Conservation (phyloP, 2,329 filamentous ascomycete genomes). For the Alternaria sp. region DNA sequence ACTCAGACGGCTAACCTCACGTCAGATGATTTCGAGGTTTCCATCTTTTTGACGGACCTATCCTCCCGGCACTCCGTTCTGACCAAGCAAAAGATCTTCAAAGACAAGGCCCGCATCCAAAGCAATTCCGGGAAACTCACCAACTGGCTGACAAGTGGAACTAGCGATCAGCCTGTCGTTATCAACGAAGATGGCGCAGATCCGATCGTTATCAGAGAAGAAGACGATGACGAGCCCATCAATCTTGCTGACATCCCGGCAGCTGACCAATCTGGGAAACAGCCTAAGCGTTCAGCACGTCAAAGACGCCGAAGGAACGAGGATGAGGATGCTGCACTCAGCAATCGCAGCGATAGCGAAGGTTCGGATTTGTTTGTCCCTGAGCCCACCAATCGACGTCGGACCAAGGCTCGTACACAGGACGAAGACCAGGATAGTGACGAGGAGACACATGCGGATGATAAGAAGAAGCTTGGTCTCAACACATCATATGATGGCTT, state of each 20-base stretch:
- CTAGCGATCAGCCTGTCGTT: constrained; percentile 54
- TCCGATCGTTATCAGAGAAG: constrained; percentile 61
- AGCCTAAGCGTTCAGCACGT: constrained; percentile 25
- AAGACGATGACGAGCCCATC: constrained; percentile 63
- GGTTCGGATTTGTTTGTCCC: constrained; percentile 43
- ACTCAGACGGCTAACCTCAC: constrained; percentile 25
- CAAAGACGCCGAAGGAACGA: constrained; percentile 23
- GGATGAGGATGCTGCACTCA: constrained; percentile 22
- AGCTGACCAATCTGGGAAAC: constrained; percentile 28
- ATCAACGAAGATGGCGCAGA: constrained; percentile 57
- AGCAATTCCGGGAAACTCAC: constrained; percentile 59
- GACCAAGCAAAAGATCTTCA: constrained; percentile 80
- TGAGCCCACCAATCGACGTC: constrained; percentile 29
- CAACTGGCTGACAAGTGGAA: constrained; percentile 54
- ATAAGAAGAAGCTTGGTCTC: constrained; percentile 92
- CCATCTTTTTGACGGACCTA: constrained; percentile 90
- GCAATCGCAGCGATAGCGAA: constrained; percentile 41
- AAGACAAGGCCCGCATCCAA: constrained; percentile 55
- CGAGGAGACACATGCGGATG: constrained; percentile 69
- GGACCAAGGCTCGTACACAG: constrained; percentile 22
- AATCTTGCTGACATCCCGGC: constrained; percentile 67
- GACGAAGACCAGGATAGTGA: constrained; percentile 30
- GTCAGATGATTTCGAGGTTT: constrained; percentile 92
- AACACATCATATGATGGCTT: constrained; percentile 94
- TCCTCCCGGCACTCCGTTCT: constrained; percentile 86